Base-by-base conservation (phyloP, 2,329 filamentous ascomycete species). In the Bipolaris sorokiniana region DNA sequence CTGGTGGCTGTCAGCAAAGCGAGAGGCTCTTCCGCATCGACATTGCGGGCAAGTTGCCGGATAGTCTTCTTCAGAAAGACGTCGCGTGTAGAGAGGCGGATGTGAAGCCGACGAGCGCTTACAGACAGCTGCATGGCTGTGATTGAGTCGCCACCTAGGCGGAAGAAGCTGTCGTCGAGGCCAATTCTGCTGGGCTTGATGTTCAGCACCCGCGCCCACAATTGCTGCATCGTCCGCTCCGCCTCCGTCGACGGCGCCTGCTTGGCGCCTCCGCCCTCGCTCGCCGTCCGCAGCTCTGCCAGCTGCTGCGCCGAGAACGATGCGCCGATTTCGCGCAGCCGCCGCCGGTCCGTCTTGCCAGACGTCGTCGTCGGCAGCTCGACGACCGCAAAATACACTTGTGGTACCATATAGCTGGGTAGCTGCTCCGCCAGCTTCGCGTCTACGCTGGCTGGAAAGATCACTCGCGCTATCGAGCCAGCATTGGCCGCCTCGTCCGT, bases 321-420 rank as follows among this genome's bases (percentile, higher is more conserved):
- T 2, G 22, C 11, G 10, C 62, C 65, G 26, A 64, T 60, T 6
- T 62, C 54, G 3, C 55, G 58, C 7, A 72, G 49, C 10, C 50
- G 41, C 58, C 22, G 22, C 22, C 68, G 60, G 46, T 73, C 63
- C 3, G 58, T 54, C 45, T 84, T 84, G 0, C 79, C 77, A 6
- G 81, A 82, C 1, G 77, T 69, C 5, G 80, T 65, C 1, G 77
- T 65, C 0, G 82, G 82, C 22, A 84, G 67, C 9, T 73, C 56
- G 20, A 70, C 76, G 33, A 83, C 61, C 0, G 78, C 74, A 9
- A 83, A 77, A 49, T 79, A 82, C 10, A 77, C 75, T 0, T 72
- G 72, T 0, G 82, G 77, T 1, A 79, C 68, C 76, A 79, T 79
- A 57, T 78, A 76, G 7, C 33, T 37, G 7, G 33, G 31, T 4